Percentiles rank a stretch among this genome's conserved stretches.
Evolutionary conservation across 371 early-diverging fungal genomes (phyloP).

Genomic region (Capillidium heterosporum): DNA sequence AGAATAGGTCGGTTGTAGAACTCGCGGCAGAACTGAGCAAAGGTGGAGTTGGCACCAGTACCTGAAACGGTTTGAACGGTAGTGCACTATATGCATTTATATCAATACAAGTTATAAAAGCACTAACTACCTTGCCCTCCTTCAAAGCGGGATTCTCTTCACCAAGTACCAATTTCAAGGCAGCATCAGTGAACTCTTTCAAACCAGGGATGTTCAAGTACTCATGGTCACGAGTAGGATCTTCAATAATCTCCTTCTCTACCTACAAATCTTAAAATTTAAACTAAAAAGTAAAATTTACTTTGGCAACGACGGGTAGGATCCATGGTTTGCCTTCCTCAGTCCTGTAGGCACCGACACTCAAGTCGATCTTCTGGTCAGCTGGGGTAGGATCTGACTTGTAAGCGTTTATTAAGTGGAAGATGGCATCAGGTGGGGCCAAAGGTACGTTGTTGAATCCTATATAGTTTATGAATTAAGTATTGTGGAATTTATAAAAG

Average conservation of each 20-base stretch:
- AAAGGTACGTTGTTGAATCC: constrained; percentile 36
- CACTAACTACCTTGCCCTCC: constrained; percentile 33
- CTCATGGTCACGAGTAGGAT: constrained; percentile 72
- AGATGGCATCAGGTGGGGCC: constrained; percentile 83
- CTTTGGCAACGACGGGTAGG: constrained; percentile 83
- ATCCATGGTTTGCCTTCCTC: constrained; percentile 87
- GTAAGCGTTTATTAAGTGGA: constrained; percentile 63
- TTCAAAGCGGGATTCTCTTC: constrained; percentile 49
- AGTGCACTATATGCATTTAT: constrained; percentile 17
- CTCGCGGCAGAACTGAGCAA: constrained; percentile 58
- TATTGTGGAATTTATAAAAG: too few relatives aligned
- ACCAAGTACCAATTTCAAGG: constrained; percentile 69
- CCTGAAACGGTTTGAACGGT: constrained; percentile 89
- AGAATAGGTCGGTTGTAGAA: constrained; percentile 54
- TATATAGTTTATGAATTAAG: background rate
- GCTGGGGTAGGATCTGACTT: constrained; percentile 43
- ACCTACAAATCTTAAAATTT: constrained; percentile 30
- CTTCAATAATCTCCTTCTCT: constrained; percentile 47
- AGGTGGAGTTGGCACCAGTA: constrained; percentile 80
- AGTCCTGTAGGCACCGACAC: constrained; percentile 91
- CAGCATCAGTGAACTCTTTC: constrained; percentile 50
- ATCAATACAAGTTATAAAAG: constrained; percentile 1
- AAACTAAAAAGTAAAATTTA: constrained; percentile 10
- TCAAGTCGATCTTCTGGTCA: constrained; percentile 77
- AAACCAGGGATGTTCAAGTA: constrained; percentile 80